Conservation (phyloP, 2,329 filamentous ascomycete genomes). For the Sarocladium kiliense region DNA sequence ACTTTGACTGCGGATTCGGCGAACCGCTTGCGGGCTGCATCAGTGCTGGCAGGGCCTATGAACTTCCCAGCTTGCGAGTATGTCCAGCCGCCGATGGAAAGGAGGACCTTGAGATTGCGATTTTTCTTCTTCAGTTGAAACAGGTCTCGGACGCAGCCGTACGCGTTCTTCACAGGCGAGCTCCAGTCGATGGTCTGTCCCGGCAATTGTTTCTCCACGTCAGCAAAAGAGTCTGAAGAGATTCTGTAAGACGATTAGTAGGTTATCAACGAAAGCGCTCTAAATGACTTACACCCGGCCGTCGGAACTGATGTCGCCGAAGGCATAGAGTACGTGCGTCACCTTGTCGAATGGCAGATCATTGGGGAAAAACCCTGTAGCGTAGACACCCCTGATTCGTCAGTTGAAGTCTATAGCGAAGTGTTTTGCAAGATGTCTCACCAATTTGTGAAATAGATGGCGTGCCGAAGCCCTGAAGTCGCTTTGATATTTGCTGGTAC, state of each 20-base stretch:
- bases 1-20: slow-evolving; percentile 63
- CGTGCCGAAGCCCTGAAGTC: slow-evolving; percentile 25
- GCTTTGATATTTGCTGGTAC: not conserved
- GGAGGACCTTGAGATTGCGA: slow-evolving; percentile 67
- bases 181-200: slow-evolving; percentile 50
- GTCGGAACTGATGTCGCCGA: slow-evolving; percentile 39
- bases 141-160: slow-evolving; percentile 74
- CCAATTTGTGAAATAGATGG: slow-evolving; percentile 53
- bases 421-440: slow-evolving; percentile 20
- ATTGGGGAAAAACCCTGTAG: slow-evolving; percentile 64
- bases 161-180: slow-evolving; percentile 59
- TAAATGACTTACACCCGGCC: slow-evolving; percentile 38
- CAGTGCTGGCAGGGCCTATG: slow-evolving; percentile 56
- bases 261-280: not conserved
- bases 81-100: slow-evolving; percentile 80
- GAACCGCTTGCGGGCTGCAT: slow-evolving; percentile 58
- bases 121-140: slow-evolving; percentile 70
- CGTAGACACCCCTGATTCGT: slow-evolving; percentile 56
- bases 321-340: slow-evolving; percentile 67
- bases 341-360: slow-evolving; percentile 63
- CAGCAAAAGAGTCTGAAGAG: slow-evolving; percentile 29
- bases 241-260: slow-evolving; percentile 14
- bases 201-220: slow-evolving; percentile 63
- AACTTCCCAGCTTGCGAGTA: slow-evolving; percentile 62
- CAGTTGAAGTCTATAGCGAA: not conserved